Evolutionary conservation across 2,329 filamentous ascomycete genomes (phyloP).

Genomic region (Epichloe bromicola): DNA sequence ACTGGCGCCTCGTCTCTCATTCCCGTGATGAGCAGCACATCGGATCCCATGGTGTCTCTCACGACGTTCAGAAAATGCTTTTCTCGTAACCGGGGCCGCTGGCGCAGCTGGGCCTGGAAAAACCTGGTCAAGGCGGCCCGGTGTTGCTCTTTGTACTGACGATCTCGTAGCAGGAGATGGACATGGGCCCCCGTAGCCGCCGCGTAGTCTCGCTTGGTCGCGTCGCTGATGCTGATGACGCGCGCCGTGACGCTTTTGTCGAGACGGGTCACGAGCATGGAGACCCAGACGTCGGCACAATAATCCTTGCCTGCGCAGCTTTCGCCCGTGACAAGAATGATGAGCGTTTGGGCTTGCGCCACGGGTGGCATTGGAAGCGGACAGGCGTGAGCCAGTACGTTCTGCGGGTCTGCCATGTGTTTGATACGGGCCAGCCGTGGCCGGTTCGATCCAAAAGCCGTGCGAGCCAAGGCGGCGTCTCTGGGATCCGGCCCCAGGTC

Average conservation of each 20-base stretch:
- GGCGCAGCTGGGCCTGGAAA: slow-evolving; percentile 30
- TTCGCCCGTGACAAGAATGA: slow-evolving; percentile 45
- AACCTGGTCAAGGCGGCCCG: slow-evolving; percentile 37
- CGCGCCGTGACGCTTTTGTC: slow-evolving; percentile 22
- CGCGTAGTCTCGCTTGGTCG: slow-evolving; percentile 44
- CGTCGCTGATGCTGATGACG: slow-evolving; percentile 42
- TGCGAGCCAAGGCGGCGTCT: slow-evolving; percentile 35
- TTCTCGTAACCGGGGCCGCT: slow-evolving; percentile 32
- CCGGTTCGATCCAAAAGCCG: slow-evolving; percentile 44
- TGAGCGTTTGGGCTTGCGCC: slow-evolving; percentile 28
- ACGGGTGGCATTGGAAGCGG: slow-evolving; percentile 30
- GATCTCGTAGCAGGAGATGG: slow-evolving; percentile 34
- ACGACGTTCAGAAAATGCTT: slow-evolving; percentile 39
- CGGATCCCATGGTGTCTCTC: slow-evolving; percentile 23
- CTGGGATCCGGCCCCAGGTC: slow-evolving; percentile 51
- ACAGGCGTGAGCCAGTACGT: slow-evolving; percentile 41
- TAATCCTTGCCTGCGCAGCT: slow-evolving; percentile 47
- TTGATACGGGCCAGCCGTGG: slow-evolving; percentile 39
- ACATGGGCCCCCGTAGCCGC: slow-evolving; percentile 31
- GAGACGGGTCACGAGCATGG: slow-evolving; percentile 19
- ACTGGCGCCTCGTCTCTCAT: slow-evolving; percentile 50
- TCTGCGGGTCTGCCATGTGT: slow-evolving; percentile 30
- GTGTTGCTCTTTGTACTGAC: slow-evolving; percentile 49
- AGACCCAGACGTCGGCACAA: slow-evolving; percentile 40
- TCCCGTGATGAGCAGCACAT: slow-evolving; percentile 49